A percentile compares a stretch with the other conserved stretches of the same genome.
Conservation (phyloP, 805 yeast species). For the Wickerhamomyces rabaulensis region DNA sequence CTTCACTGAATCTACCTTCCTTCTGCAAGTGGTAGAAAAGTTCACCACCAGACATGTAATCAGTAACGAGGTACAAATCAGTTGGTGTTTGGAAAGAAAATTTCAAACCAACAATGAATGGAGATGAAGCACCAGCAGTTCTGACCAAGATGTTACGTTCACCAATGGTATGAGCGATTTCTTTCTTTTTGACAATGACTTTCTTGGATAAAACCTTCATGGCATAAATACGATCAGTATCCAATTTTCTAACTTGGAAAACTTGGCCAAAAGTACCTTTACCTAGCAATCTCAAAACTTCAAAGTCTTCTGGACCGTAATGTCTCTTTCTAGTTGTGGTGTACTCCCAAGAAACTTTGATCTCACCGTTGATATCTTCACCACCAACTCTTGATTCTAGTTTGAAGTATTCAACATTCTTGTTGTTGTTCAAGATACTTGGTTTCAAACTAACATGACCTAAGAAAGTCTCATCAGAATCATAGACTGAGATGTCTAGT, state of each 20-base stretch:
- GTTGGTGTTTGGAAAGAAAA: slow-evolving; percentile 94
- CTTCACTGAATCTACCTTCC: slow-evolving; percentile 91
- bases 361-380: slow-evolving; percentile 72
- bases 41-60: slow-evolving; percentile 98
- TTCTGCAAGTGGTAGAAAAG: slow-evolving; percentile 94
- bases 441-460: slow-evolving; percentile 82
- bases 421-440: slow-evolving; percentile 29
- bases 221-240: slow-evolving; percentile 88
- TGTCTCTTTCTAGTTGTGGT: slow-evolving; percentile 64
- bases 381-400: slow-evolving; percentile 70
- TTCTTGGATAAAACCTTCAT: slow-evolving; percentile 96
- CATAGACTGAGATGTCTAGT: slow-evolving; percentile 87
- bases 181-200: slow-evolving; percentile 93
- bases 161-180: slow-evolving; percentile 96
- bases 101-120: slow-evolving; percentile 94
- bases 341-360: slow-evolving; percentile 71
- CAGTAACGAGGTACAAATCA: slow-evolving; percentile 90
- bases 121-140: slow-evolving; percentile 81
- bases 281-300: slow-evolving; percentile 83
- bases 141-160: slow-evolving; percentile 92
- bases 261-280: slow-evolving; percentile 98
- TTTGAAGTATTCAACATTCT: slow-evolving; percentile 63
- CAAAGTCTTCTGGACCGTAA: slow-evolving; percentile 93
- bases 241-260: slow-evolving; percentile 88
- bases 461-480: slow-evolving; percentile 79